Base-by-base conservation (phyloP, 768 basidiomycete species). In the Termitomyces sp. region DNA sequence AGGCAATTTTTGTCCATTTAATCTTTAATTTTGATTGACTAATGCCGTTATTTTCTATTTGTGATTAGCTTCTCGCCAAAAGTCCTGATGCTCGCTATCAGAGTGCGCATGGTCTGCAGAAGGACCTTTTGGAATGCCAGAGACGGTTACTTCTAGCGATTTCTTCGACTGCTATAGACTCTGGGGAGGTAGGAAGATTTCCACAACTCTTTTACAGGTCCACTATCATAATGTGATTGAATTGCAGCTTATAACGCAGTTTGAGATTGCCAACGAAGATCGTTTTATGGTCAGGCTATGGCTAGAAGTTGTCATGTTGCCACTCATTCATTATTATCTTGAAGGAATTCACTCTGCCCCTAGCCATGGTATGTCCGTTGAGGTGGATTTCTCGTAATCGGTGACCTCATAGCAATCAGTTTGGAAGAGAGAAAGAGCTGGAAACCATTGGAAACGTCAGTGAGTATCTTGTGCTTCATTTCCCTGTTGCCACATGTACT, bases 341-440 rank as follows among this genome's bases (percentile, higher is more conserved):
- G 52, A 8, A 86, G 85, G 86, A 86, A 66, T 88, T 88, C 58
- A 87, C 85, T 0, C 81, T 88, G 63, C 87, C 88, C 2, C 79
- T 83, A 39, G 77, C 81, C 34, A 70, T 90, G 72, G 86, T 87
- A 71, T 59, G 75, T 64, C 16, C 28, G 29, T 29, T 13, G 12
- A 28, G 26, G 9, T 52, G 12, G 6, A 55, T 58, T 50, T 20
- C 31, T 20, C 3, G 39, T 28, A 22, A 15, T 44, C 39, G 9
- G 9, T 13, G 10, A 16, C 36, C 26, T 37, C 47, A 58, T 28
- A 50, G 45, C n/a, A 15, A 31, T 26, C 47, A 85, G 82, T 89
- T 86, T 65, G 88, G 88, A 7, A 78, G 88, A 47, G 86, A 88
- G 50, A 85, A 80, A 63, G 87, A 89, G 69, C 71, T 89, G 1